Evolutionary conservation across 139 green algal genomes (phyloP), one percentile per base, ranked within the genome.

Genomic region (Astrephomene gubernaculifera): DNA sequence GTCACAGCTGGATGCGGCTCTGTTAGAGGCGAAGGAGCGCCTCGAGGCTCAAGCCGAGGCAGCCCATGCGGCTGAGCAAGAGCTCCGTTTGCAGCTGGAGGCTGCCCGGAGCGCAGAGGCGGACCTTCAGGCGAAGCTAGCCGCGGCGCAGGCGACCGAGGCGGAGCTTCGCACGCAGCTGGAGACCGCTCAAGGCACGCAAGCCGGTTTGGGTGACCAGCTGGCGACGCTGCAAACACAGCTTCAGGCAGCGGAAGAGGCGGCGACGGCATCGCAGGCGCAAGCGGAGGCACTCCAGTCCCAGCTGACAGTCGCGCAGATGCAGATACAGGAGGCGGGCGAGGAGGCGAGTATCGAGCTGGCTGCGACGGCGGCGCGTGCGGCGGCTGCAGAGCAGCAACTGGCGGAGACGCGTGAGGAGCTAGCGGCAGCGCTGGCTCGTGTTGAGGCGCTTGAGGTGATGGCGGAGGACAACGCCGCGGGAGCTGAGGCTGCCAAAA

Each of bases 281-380:
- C 68, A 39, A 7, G 54, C 33, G 10, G 74, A 67, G 6, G n/a
- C n/a, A n/a, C n/a, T n/a, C n/a, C n/a, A n/a, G n/a, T n/a, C n/a
- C 45, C 45, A 80, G 71, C 45, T 65, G 21, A 33, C 45, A 17
- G 45, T 68, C n/a, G 45, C 67, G 45, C 71, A 80, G 71, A 49
- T 21, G 8, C 31, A 78, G 70, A 43, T 72, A 5, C n/a, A 27
- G 29, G 60, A 39, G 5, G 78, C 78, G 33, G 78, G 17, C 9
- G 64, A 54, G 2, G 76, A 57, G 22, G n/a, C 60, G 0, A 39
- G n/a, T n/a, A n/a, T n/a, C n/a, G n/a, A n/a, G n/a, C n/a, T n/a
- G n/a, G n/a, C n/a, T n/a, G n/a, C n/a, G n/a, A n/a, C n/a, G n/a
- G n/a, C 69, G 7, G 41, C 24, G 27, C 41, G 12, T 9, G 21